Percentiles rank a stretch among this genome's conserved stretches.
These are phyloP conservation scores for Microcos paniculata DNA, from an alignment of 345 rosid genomes.

Conservation along the genomic window DNA sequence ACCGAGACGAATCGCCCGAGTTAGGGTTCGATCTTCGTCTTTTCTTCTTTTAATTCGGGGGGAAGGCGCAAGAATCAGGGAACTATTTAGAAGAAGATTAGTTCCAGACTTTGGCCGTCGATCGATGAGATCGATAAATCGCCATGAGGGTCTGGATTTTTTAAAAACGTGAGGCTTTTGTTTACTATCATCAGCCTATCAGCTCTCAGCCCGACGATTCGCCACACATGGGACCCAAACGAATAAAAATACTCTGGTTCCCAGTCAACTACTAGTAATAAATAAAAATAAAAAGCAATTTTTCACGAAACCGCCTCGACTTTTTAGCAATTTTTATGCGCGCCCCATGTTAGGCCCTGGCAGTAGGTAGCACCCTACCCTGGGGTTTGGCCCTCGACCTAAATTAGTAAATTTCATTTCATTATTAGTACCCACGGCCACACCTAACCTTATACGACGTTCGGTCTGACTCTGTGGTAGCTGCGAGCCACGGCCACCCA, in stretches of 20 bases:
- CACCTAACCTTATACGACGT: not conserved
- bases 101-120: not conserved
- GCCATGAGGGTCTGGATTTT: not conserved
- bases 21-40: not conserved
- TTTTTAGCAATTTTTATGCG: not conserved
- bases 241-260: not conserved
- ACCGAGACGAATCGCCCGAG: constrained; percentile 3
- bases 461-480: not conserved
- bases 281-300: not conserved
- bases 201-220: constrained; percentile 4
- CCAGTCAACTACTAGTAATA: not conserved
- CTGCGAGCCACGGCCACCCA: not conserved
- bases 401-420: too few relatives aligned
- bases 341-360: not conserved
- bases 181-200: not conserved
- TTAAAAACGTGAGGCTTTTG: not conserved
- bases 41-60: not conserved
- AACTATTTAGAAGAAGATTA: not conserved
- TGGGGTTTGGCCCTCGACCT: not conserved
- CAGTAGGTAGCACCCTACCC: not conserved
- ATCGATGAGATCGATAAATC: not conserved
- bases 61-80: not conserved
- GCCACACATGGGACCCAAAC: constrained; percentile 5
- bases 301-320: not conserved
- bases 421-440: too few relatives aligned